phyloP scores from a whole-genome alignment of 225 moss, liverwort and hornwort species.

The Ulota crispa region DNA sequence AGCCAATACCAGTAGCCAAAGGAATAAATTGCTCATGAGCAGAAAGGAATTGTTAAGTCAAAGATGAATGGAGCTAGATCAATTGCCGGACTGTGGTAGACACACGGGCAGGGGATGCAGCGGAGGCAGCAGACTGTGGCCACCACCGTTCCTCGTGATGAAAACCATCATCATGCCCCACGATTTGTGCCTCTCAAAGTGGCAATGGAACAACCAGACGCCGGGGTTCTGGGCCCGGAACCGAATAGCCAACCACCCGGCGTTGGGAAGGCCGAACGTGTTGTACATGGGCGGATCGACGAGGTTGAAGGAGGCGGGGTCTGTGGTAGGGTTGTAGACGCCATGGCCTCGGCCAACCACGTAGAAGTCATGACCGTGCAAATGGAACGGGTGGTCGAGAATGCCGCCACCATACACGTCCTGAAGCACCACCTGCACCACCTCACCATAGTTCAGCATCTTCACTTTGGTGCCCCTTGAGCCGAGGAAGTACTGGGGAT shows the following conservation, averaged over 20 bases:
- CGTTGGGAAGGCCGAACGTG: slow-evolving; percentile 22
- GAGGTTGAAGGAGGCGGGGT: slow-evolving; percentile 41
- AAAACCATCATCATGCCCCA: slow-evolving; percentile 49
- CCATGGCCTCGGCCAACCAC: slow-evolving; percentile 54
- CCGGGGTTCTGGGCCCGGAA: slow-evolving; percentile 37
- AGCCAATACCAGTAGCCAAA: too few relatives aligned
- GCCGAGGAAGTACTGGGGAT: background rate
- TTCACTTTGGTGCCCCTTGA: slow-evolving; percentile 28
- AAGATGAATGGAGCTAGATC: background rate
- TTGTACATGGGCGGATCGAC: slow-evolving; percentile 44
- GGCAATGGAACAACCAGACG: slow-evolving; percentile 46
- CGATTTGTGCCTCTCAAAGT: slow-evolving; percentile 33
- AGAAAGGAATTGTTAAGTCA: background rate
- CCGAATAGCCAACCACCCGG: slow-evolving; percentile 35
- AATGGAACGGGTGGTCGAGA: slow-evolving; percentile 60
- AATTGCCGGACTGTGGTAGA: background rate
- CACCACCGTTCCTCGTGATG: slow-evolving; percentile 22
- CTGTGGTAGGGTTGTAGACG: slow-evolving; percentile 19
- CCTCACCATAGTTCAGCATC: slow-evolving; percentile 27
- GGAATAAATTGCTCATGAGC: too few relatives aligned
- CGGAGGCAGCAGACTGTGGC: background rate
- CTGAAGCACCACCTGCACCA: slow-evolving; percentile 63
- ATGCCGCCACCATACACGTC: slow-evolving; percentile 33
- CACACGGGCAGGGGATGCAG: slow-evolving; percentile 19
- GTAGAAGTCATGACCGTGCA: slow-evolving; percentile 67